These are phyloP conservation scores for Thuidium tamariscinum DNA, from an alignment of 225 moss, liverwort and hornwort genomes.

Conservation along the genomic window DNA sequence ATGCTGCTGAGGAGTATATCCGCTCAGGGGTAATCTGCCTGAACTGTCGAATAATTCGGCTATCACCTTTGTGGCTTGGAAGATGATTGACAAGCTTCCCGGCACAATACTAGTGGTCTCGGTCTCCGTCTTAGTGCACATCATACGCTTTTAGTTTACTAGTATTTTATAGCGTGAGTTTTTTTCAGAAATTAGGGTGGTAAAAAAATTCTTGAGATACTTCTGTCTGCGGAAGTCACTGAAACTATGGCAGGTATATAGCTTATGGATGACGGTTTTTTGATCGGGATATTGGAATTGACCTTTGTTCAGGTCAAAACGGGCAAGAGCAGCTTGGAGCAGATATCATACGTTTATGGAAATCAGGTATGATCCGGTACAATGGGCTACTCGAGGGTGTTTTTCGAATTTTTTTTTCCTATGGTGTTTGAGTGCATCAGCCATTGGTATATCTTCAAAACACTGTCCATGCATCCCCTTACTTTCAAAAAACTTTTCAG, in stretches of 20 bases:
- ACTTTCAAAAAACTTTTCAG: not conserved
- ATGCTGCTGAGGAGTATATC: conserved; percentile 90
- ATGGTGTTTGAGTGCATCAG: not conserved
- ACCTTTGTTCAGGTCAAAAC: conserved; percentile 53
- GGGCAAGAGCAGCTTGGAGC: conserved; percentile 88
- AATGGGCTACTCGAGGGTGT: not conserved
- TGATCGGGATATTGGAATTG: not conserved
- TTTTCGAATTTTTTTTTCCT: not conserved
- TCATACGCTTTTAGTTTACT: not conserved
- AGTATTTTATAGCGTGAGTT: not conserved
- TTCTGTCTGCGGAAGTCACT: not conserved
- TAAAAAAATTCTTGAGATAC: not conserved
- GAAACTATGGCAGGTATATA: not conserved
- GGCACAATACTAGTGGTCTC: not conserved
- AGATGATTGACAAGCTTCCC: not conserved
- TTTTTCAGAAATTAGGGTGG: not conserved
- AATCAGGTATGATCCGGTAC: conserved; percentile 48
- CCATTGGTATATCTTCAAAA: not conserved
- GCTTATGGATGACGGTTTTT: not conserved
- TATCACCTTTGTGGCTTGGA: not conserved
- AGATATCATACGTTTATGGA: conserved; percentile 90
- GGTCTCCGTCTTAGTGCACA: not conserved
- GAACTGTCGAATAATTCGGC: not conserved
- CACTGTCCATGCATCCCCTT: not conserved
- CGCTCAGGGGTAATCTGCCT: conserved; percentile 51